phyloP scores from a whole-genome alignment of 78 protist genomes.

The Dictyostelium brefeldianum region DNA sequence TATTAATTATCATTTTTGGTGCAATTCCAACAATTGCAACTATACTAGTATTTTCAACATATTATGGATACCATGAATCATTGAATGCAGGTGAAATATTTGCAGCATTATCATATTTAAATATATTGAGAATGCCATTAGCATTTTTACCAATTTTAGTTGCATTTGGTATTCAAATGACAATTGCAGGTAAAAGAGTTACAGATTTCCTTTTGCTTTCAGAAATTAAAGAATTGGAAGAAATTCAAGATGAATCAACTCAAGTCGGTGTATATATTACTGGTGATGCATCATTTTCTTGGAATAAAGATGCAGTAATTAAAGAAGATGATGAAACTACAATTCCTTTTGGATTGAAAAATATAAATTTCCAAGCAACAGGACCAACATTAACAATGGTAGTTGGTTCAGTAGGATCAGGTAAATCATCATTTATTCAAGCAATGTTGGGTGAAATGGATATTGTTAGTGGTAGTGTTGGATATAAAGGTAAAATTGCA shows the following conservation, averaged over 20 bases:
- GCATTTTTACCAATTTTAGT: conserved; percentile 85
- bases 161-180: conserved; percentile 70
- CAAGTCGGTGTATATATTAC: conserved; percentile 38
- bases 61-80: not conserved
- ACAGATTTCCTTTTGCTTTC: conserved; percentile 53
- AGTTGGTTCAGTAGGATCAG: conserved; percentile 93
- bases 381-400: conserved; percentile 76
- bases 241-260: not conserved
- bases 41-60: conserved; percentile 54
- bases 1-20: conserved; percentile 37
- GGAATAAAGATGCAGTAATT: conserved; percentile 16
- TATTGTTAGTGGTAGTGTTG: not conserved
- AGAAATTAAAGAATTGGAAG: conserved; percentile 14
- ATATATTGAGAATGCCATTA: conserved; percentile 91
- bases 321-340: not conserved
- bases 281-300: not conserved
- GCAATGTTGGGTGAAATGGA: conserved; percentile 92
- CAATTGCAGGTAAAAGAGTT: conserved; percentile 84
- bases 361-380: conserved; percentile 19
- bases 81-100: conserved; percentile 89
- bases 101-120: conserved; percentile 88
- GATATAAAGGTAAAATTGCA: conserved; percentile 77
- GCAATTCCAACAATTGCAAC: conserved; percentile 45
- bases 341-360: not conserved
- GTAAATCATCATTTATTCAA: conserved; percentile 90